A percentile compares a stretch with the other conserved stretches of the same genome.
Conservation (phyloP, 495 filamentous ascomycete species). For the Neurospora sublineolata region DNA sequence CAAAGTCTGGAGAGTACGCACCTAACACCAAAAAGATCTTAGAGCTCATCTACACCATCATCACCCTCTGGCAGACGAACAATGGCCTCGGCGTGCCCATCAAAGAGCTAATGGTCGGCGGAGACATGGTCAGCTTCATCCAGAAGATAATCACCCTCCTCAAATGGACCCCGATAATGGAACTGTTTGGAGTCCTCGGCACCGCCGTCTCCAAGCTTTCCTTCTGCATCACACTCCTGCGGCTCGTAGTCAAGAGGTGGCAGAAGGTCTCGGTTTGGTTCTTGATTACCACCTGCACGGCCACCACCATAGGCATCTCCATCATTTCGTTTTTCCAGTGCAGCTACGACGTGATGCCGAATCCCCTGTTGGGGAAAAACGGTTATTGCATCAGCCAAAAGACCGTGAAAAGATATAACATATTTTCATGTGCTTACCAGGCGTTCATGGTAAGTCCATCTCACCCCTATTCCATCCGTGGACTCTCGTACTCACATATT, state of each 20-base stretch:
- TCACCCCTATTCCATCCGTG: too few species aligned
- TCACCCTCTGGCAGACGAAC: neutral
- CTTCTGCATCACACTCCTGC: slow-evolving; percentile 4
- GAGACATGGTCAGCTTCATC: neutral
- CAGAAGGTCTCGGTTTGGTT: slow-evolving; percentile 1
- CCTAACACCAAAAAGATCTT: neutral
- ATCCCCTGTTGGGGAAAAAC: neutral
- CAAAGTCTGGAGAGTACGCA: too few species aligned
- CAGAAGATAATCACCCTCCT: slow-evolving; percentile 15
- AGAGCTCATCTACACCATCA: neutral
- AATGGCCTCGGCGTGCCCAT: neutral
- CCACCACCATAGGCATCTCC: neutral
- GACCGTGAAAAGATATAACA: neutral
- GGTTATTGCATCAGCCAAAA: neutral
- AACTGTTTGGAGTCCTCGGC: slow-evolving; percentile 1
- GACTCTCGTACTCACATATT: neutral
- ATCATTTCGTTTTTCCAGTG: neutral
- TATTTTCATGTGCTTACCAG: neutral
- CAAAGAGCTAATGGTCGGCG: neutral
- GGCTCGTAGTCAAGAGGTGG: slow-evolving; percentile 1
- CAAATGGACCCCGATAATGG: slow-evolving; percentile 18
- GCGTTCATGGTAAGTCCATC: neutral
- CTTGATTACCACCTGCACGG: neutral
- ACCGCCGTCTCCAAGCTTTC: slow-evolving; percentile 3
- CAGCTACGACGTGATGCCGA: neutral